Evolutionary conservation across 2,329 filamentous ascomycete genomes (phyloP).

Genomic region (Lecanoromycetidae sp.): DNA sequence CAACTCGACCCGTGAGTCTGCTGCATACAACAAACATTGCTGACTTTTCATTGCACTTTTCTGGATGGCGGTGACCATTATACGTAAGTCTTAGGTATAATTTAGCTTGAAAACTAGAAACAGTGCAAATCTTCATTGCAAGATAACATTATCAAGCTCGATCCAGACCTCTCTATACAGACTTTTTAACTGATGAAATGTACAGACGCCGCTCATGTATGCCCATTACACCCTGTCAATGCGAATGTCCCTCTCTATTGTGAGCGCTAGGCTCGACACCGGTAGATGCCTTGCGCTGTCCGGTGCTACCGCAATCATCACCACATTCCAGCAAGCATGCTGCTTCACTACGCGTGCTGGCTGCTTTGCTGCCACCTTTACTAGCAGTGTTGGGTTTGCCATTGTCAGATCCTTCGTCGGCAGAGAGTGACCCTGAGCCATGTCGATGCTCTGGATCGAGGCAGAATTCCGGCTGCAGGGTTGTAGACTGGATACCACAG

Average conservation of each 20-base stretch:
- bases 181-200: background rate
- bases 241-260: slow-evolving; percentile 6
- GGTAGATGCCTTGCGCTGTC: slow-evolving; percentile 30
- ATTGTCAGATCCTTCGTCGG: slow-evolving; percentile 11
- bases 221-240: background rate
- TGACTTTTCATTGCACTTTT: no score
- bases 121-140: no score
- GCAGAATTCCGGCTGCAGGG: slow-evolving; percentile 80
- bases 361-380: slow-evolving; percentile 17
- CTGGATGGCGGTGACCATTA: no score
- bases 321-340: slow-evolving; percentile 37
- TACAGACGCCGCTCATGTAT: background rate
- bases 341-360: slow-evolving; percentile 28
- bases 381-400: slow-evolving; percentile 3
- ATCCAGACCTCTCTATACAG: no score
- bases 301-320: slow-evolving; percentile 31
- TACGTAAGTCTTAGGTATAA: no score
- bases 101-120: no score
- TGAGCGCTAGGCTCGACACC: background rate
- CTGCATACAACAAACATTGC: no score
- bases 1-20: no score
- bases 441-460: slow-evolving; percentile 16
- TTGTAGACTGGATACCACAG: slow-evolving; percentile 93
- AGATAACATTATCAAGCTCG: no score
- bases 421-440: slow-evolving; percentile 8